Conservation (phyloP, 179 eudicot species). For the Gypsophila paniculata region DNA sequence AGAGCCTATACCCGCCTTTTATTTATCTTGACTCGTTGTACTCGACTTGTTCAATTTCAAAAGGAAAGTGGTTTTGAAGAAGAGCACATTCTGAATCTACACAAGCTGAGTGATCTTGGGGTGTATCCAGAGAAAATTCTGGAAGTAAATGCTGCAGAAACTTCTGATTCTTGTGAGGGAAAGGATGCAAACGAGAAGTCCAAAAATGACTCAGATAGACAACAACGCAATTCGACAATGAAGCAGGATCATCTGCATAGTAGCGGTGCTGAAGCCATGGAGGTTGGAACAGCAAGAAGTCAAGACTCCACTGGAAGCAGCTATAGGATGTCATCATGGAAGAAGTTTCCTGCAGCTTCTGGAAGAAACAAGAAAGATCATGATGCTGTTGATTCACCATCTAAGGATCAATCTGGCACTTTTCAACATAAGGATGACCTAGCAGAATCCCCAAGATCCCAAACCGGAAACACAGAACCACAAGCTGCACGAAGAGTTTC, state of each 20-base stretch:
- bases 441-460: constrained; percentile 38
- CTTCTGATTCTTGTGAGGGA: constrained; percentile 22
- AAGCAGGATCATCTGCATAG: constrained; percentile 40
- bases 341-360: constrained; percentile 76
- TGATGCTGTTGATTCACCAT: constrained; percentile 41
- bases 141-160: constrained; percentile 30
- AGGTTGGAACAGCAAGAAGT: constrained; percentile 73
- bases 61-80: constrained; percentile 90
- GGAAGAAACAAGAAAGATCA: constrained; percentile 48
- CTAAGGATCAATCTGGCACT: constrained; percentile 43
- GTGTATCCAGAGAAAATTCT: constrained; percentile 57
- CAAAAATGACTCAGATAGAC: constrained; percentile 38
- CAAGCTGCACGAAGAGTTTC: constrained; percentile 42
- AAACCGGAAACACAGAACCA: constrained; percentile 39
- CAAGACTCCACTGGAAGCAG: constrained; percentile 66
- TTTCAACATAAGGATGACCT: constrained; percentile 42
- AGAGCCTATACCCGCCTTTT: constrained; percentile 82
- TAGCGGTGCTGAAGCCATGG: constrained; percentile 41
- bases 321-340: constrained; percentile 86
- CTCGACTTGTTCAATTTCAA: constrained; percentile 83
- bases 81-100: constrained; percentile 55
- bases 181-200: constrained; percentile 41
- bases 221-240: constrained; percentile 36
- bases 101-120: constrained; percentile 91
- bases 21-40: constrained; percentile 89